Percentiles rank a stretch among this genome's conserved stretches.
These are phyloP conservation scores for Eimeria necatrix DNA, from an alignment of 169 alveolate genomes.

Conservation along the genomic window DNA sequence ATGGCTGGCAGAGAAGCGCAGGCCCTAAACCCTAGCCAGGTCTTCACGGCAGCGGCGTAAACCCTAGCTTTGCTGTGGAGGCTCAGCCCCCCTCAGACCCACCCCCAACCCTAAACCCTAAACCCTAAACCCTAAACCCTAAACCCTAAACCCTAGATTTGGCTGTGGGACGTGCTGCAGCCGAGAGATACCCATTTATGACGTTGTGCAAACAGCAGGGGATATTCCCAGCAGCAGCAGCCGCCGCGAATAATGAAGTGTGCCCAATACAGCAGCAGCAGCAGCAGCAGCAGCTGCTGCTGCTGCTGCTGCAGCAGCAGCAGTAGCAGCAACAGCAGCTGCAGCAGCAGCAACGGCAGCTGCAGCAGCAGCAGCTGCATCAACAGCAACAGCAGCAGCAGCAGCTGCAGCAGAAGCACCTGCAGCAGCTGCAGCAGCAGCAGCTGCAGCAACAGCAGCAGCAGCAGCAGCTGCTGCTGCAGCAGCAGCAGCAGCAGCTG, in stretches of 20 bases:
- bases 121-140: slow-evolving; percentile 1
- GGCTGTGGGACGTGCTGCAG: neutral
- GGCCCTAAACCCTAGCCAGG: neutral
- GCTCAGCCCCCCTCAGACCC: too few relatives aligned
- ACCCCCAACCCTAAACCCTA: too few relatives aligned
- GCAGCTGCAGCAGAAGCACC: too few relatives aligned
- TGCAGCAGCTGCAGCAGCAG: neutral
- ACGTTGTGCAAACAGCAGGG: slow-evolving; percentile 26
- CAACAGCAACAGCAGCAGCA: too few relatives aligned
- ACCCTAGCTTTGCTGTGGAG: neutral
- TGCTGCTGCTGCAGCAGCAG: too few relatives aligned
- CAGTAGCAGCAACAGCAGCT: too few relatives aligned
- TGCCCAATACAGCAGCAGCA: neutral
- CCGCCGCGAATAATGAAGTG: slow-evolving; percentile 21
- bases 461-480: too few relatives aligned
- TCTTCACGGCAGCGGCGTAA: neutral
- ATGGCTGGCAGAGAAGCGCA: neutral
- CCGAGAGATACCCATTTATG: slow-evolving; percentile 23
- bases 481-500: too few relatives aligned
- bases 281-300: too few relatives aligned
- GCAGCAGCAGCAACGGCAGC: too few relatives aligned
- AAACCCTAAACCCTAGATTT: neutral
- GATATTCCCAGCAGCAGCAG: neutral
- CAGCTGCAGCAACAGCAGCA: neutral
- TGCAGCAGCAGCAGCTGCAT: too few relatives aligned